These are phyloP conservation scores for Decorospora gaudefroyi DNA, from an alignment of 2,329 filamentous ascomycete species.

Conservation along the genomic window DNA sequence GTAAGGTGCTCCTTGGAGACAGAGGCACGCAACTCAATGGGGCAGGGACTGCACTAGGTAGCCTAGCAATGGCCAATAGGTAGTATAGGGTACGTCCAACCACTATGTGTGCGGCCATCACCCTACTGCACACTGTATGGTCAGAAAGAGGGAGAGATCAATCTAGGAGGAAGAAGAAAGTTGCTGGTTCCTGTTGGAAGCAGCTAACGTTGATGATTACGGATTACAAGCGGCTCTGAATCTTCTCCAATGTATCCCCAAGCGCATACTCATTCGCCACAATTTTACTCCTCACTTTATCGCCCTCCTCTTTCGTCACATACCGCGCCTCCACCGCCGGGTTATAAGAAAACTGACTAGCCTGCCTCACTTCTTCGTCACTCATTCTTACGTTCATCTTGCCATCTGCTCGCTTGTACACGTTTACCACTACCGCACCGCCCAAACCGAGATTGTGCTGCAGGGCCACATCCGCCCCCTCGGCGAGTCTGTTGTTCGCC, in stretches of 20 bases:
- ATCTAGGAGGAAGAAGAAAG: too few species aligned
- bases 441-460: slow-evolving; percentile 94
- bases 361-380: slow-evolving; percentile 66
- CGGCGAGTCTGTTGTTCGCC: slow-evolving; percentile 83
- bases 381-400: slow-evolving; percentile 64
- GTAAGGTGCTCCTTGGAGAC: too few species aligned
- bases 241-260: slow-evolving; percentile 72
- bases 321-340: slow-evolving; percentile 87
- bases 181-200: too few species aligned
- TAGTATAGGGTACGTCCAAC: too few species aligned
- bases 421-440: slow-evolving; percentile 84
- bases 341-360: slow-evolving; percentile 80
- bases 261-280: slow-evolving; percentile 70
- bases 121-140: too few species aligned
- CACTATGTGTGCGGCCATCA: too few species aligned
- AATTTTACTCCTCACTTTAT: slow-evolving; percentile 70
- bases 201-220: too few species aligned
- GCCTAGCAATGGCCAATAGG: too few species aligned
- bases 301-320: slow-evolving; percentile 76
- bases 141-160: too few species aligned
- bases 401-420: slow-evolving; percentile 84
- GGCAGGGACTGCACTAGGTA: too few species aligned
- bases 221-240: slow-evolving; percentile 70
- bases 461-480: slow-evolving; percentile 70
- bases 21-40: too few species aligned